Evolutionary conservation across 1,139 yeast species (phyloP), one percentile per base, ranked within the genome.

Genomic region (Candida frijolesensis): DNA sequence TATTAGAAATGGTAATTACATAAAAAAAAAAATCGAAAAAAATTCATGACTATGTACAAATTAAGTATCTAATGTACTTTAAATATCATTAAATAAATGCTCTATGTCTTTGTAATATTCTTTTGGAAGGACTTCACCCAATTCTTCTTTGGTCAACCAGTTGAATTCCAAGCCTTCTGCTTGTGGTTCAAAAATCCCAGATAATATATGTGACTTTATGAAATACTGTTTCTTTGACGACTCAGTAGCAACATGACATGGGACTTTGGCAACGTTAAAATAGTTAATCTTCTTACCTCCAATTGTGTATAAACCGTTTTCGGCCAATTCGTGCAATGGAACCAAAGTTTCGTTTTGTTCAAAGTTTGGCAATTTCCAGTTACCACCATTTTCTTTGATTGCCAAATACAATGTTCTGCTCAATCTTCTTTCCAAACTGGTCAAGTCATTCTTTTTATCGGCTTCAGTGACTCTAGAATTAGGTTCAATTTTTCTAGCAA

Each of bases 141-240:
- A 75, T 70, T 94, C 99, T 50, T 87, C 90, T 65, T 85, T 89
- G 40, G 91, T 81, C 59, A 91, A 76, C 99, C 99, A 94, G 62
- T 85, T 83, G 70, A 71, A 89, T 51, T 72, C 60, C 49, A 65
- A 57, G 43, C 69, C 61, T 10, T 57, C 48, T 30, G 59, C 58
- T 55, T 79, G 79, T 19, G 89, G 81, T 49, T 74, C 74, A 64
- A 92, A 92, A 54, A 74, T 72, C 44, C 99, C 99, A n/a, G 96
- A 89, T 60, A 94, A 73, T 51, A 94, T 89, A 65, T 90, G 97
- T 42, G 96, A 87, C 69, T 90, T 90, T 63, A 94, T 84, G 61
- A 89, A 76, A 64, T 85, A 94, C 59, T 84, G 87, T 62, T 79
- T 78, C 38, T 60, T 61, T 22, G 42, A 12, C 33, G 58, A 51